Evolutionary conservation across 2,329 filamentous ascomycete genomes (phyloP), one percentile per base, ranked within the genome.

Genomic region (Pseudopithomyces chartarum): DNA sequence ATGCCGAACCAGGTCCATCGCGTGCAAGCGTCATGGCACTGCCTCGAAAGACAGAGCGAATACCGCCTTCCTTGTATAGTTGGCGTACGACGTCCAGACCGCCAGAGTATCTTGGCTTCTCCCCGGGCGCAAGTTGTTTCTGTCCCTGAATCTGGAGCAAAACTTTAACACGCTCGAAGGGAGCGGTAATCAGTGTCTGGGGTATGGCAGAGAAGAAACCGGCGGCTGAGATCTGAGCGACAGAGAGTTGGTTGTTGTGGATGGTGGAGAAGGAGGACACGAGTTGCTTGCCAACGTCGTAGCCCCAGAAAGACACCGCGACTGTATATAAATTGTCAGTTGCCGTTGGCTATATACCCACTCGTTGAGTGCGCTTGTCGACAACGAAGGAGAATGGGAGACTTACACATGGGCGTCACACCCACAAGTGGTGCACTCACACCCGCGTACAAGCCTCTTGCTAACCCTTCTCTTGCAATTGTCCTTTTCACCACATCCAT

Each of bases 151-250:
- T 96, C 78, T 99, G 95, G 1, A 99, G 88, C 62, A 99, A 92
- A 54, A 99, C 94, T 80, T 99, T 99, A 68, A 99, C 92, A 71
- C 95, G 94, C 84, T 99, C 95, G 76, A 99, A 98, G 59, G 95
- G 95, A 4, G 95, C 95, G n/a, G 95, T 98, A 81, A 99, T 97
- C 78, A 91, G 80, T 3, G 95, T 99, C 92, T 96, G 96, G 70
- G 95, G 95, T 58, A 99, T 90, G 59, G 95, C 95, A 73, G 91
- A 96, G 85, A 99, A 78, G 69, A 97, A 97, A 62, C 95, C 95
- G 13, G 95, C 95, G 34, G 91, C 86, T 33, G 91, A 95, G 78
- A 96, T 88, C 78, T 99, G 95, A 42, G 83, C 90, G 71, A 97
- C 92, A 57, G 88, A 87, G 79, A 91, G 91, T 66, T 88, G 85